phyloP scores from a whole-genome alignment of 108 stramenopile species.

The Skeletonema potamos region DNA sequence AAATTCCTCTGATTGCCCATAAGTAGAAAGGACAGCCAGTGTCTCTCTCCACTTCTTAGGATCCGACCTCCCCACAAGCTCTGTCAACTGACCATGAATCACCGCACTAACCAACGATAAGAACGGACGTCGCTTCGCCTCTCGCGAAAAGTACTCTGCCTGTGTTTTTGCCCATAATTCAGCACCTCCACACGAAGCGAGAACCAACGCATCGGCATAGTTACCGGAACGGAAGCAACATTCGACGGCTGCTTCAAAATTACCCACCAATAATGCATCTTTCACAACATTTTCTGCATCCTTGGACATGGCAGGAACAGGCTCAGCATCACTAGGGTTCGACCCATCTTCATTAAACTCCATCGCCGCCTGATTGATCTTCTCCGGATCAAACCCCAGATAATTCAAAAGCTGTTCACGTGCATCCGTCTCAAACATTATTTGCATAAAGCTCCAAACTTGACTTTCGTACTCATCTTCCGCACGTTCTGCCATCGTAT shows the following conservation, averaged over 20 bases:
- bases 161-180: constrained; percentile 93
- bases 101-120: constrained; percentile 87
- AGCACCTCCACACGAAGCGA: constrained; percentile 92
- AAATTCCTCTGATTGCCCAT: constrained; percentile 91
- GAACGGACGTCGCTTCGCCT: constrained; percentile 72
- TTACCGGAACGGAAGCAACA: constrained; percentile 90
- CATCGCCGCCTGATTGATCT: constrained; percentile 58
- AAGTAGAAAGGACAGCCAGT: constrained; percentile 91
- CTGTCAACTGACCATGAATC: constrained; percentile 73
- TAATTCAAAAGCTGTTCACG: constrained; percentile 87
- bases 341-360: constrained; percentile 37
- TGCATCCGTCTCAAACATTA: constrained; percentile 92
- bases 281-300: constrained; percentile 78
- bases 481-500: constrained; percentile 47
- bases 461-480: constrained; percentile 60
- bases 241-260: constrained; percentile 96
- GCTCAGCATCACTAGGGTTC: constrained; percentile 13
- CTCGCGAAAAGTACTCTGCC: constrained; percentile 81
- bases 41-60: constrained; percentile 92
- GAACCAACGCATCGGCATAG: constrained; percentile 90
- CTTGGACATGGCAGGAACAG: constrained; percentile 39
- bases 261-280: constrained; percentile 91
- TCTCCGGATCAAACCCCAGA: constrained; percentile 90
- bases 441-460: constrained; percentile 93
- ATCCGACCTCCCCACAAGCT: constrained; percentile 73